Evolutionary conservation across 371 early-diverging fungal species (phyloP).

Genomic region (Mucor saturninus): DNA sequence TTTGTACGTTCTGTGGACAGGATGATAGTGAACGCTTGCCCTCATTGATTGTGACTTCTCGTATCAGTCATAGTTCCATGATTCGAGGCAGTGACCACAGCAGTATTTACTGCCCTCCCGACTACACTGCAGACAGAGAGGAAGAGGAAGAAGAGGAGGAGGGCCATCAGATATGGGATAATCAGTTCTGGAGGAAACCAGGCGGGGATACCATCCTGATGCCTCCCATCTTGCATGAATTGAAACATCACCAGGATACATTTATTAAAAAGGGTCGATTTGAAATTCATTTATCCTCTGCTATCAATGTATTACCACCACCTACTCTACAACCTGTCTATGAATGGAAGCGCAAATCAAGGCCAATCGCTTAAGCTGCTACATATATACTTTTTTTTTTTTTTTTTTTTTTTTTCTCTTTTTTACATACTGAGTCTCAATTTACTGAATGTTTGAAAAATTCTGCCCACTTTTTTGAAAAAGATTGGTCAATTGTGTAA

Average conservation of each 20-base stretch:
- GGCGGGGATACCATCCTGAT: slow-evolving; percentile 1
- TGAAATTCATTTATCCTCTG: slow-evolving; percentile 32
- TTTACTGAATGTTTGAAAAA: not conserved
- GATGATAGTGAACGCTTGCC: slow-evolving; percentile 9
- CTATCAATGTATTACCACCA: not conserved
- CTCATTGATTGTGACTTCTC: slow-evolving; percentile 4
- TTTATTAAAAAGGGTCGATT: slow-evolving; percentile 44
- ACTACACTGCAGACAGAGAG: no score
- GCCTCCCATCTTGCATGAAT: slow-evolving; percentile 31
- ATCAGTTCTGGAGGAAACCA: slow-evolving; percentile 35
- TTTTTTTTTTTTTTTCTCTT: not conserved
- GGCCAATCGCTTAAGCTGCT: slow-evolving; percentile 2
- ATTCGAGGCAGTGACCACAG: not conserved
- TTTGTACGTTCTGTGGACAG: slow-evolving; percentile 18
- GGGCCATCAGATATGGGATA: slow-evolving; percentile 41
- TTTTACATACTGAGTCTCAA: not conserved
- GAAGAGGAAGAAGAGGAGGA: not conserved
- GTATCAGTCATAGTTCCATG: slow-evolving; percentile 2
- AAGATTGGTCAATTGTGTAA: no score
- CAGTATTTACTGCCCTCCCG: slow-evolving; percentile 4
- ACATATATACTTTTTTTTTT: no score
- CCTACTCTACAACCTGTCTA: slow-evolving; percentile 7
- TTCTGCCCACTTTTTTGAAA: not conserved
- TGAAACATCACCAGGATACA: slow-evolving; percentile 21
- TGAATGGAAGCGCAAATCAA: slow-evolving; percentile 32